Base-by-base conservation (phyloP, 1,284 basidiomycete genomes). In the Apiotrichum laibachii region DNA sequence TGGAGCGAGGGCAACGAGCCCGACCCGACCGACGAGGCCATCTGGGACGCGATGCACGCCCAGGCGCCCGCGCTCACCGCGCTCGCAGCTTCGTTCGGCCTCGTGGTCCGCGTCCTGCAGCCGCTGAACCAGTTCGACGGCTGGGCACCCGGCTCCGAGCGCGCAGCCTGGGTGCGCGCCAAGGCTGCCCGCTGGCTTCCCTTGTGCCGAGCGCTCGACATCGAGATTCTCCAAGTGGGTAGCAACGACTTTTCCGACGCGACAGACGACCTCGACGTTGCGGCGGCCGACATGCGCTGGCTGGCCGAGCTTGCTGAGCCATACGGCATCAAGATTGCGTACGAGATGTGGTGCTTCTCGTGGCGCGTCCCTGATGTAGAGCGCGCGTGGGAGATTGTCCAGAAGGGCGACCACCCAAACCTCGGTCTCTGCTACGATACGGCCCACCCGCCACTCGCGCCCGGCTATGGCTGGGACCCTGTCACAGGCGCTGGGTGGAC, bases 261-360 rank as follows among this genome's bases (percentile, higher is more conserved):
- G 0, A 39, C 37, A 18, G 60, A 45, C 11, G 15, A 22, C 15
- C 26, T 52, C 22, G 58, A 65, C 6, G 59, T 58, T 19, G 51
- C 52, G 2, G 63, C 53, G 1, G 39, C 35, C 13, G 65, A 69
- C 40, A 16, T 69, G 50, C 43, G 50, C 34, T 67, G 60, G 57
- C 50, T 69, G 1, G 67, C 62, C 0, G 63, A 67, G 16, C 40
- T 63, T 7, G 63, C 45, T 0, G 50, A 60, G 6, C 46, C 26
- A n/a, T 55, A 55, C 4, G 57, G 54, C 2, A 59, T 65, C 37
- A 67, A 65, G 49, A 64, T 68, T 35, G 61, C 67, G 0, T 67
- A 67, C 52, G 67, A 69, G 53, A 22, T 35, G 15, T 69, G 67
- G 67, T 66, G 65, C 46, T 66, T 66, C 53, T 56, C 61, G 2